A percentile compares a stretch with the other conserved stretches of the same genome.
phyloP scores from a whole-genome alignment of 2,329 filamentous ascomycete genomes.

The Acrodontium crateriforme region DNA sequence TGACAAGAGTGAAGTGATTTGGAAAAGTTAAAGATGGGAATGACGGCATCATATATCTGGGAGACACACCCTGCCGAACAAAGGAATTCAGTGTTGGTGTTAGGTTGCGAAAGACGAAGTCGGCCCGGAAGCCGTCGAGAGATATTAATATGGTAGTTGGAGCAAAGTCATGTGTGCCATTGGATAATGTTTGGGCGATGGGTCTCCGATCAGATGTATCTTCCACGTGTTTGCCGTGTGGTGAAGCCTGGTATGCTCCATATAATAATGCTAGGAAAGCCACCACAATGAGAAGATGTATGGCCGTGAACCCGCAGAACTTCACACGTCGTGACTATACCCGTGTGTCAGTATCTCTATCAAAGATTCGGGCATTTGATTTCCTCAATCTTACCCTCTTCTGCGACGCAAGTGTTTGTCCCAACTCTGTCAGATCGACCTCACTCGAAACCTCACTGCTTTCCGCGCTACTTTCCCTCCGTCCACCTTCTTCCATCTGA shows the following conservation, averaged over 20 bases:
- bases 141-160: constrained; percentile 91
- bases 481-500: constrained; percentile 75
- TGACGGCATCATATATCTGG: constrained; percentile 81
- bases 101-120: constrained; percentile 71
- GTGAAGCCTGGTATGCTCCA: constrained; percentile 43
- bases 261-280: constrained; percentile 43
- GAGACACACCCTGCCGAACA: constrained; percentile 71
- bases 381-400: too few relatives aligned
- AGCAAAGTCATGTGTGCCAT: constrained; percentile 78
- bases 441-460: constrained; percentile 25
- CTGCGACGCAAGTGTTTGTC: constrained; percentile 30
- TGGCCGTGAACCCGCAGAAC: constrained; percentile 25
- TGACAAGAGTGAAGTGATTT: constrained; percentile 83
- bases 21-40: constrained; percentile 96
- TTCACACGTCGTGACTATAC: constrained; percentile 8
- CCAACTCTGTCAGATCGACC: constrained; percentile 38
- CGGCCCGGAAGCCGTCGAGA: constrained; percentile 87
- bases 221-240: not conserved
- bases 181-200: constrained; percentile 36
- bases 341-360: too few relatives aligned
- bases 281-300: constrained; percentile 33
- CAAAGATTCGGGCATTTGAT: too few relatives aligned
- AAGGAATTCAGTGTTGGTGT: constrained; percentile 73
- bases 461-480: constrained; percentile 28
- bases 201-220: constrained; percentile 2